These are phyloP conservation scores for Achlya hypogyna DNA, from an alignment of 352 stramenopile genomes.

Conservation along the genomic window DNA sequence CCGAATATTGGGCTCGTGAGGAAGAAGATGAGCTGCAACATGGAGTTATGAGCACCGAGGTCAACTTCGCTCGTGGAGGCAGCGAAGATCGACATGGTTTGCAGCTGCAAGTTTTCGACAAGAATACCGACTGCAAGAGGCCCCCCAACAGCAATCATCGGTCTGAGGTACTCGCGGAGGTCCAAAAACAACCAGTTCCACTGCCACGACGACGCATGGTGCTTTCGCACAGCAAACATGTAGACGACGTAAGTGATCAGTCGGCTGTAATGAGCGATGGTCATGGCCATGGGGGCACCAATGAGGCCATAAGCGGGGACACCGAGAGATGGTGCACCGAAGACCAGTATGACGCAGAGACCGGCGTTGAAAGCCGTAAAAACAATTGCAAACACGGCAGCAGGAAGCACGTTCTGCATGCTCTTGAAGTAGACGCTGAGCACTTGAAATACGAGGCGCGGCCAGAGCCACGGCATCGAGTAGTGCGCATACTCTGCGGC, in stretches of 20 bases:
- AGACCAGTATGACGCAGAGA: slow-evolving; percentile 47
- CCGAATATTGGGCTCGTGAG: slow-evolving; percentile 63
- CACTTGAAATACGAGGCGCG: slow-evolving; percentile 70
- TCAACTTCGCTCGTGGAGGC: slow-evolving; percentile 57
- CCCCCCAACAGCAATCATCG: not conserved
- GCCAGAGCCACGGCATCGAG: slow-evolving; percentile 62
- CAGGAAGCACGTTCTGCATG: slow-evolving; percentile 68
- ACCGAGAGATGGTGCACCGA: not conserved
- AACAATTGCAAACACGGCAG: slow-evolving; percentile 43
- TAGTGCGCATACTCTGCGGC: slow-evolving; percentile 50
- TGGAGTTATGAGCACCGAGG: slow-evolving; percentile 65
- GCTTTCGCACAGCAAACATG: not conserved
- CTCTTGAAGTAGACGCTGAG: slow-evolving; percentile 71
- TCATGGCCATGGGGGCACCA: not conserved
- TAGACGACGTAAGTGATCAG: not conserved
- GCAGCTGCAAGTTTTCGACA: not conserved
- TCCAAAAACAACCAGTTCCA: not conserved
- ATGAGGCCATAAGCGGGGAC: not conserved
- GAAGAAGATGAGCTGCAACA: slow-evolving; percentile 84
- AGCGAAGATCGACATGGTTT: slow-evolving; percentile 61
- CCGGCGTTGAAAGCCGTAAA: slow-evolving; percentile 49
- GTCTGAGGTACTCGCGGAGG: slow-evolving; percentile 9
- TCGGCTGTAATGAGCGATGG: not conserved
- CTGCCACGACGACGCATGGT: slow-evolving; percentile 16
- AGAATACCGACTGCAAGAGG: not conserved